These are phyloP conservation scores for Monotropa hypopitys DNA, from an alignment of 179 eudicot species.

Conservation along the genomic window DNA sequence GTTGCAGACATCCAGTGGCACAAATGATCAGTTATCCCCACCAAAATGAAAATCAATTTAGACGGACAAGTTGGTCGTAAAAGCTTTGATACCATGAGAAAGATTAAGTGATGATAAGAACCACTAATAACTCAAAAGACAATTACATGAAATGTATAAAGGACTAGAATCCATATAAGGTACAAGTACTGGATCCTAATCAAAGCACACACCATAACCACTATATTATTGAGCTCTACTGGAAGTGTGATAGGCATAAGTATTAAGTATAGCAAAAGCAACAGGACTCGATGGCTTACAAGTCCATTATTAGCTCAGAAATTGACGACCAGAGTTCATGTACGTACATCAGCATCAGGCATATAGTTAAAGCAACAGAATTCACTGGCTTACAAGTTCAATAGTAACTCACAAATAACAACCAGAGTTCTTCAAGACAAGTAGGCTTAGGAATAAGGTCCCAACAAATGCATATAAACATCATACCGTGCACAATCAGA, in stretches of 20 bases:
- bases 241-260: neutral
- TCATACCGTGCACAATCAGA: conserved; percentile 69
- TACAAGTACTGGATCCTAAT: neutral
- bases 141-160: neutral
- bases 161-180: neutral
- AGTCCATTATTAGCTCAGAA: neutral
- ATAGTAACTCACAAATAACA: neutral
- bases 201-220: neutral
- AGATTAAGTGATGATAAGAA: neutral
- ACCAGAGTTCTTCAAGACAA: neutral
- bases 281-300: neutral
- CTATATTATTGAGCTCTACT: neutral
- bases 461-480: neutral
- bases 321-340: neutral
- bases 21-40: neutral
- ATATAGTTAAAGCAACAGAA: neutral
- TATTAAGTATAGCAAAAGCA: neutral
- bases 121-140: neutral
- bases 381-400: neutral
- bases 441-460: neutral
- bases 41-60: neutral
- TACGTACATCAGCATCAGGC: neutral
- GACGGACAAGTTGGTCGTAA: neutral
- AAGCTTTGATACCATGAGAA: neutral
- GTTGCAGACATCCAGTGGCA: neutral